These are phyloP conservation scores for Sclerotinia trifoliorum DNA, from an alignment of 2,329 filamentous ascomycete genomes.

Conservation along the genomic window DNA sequence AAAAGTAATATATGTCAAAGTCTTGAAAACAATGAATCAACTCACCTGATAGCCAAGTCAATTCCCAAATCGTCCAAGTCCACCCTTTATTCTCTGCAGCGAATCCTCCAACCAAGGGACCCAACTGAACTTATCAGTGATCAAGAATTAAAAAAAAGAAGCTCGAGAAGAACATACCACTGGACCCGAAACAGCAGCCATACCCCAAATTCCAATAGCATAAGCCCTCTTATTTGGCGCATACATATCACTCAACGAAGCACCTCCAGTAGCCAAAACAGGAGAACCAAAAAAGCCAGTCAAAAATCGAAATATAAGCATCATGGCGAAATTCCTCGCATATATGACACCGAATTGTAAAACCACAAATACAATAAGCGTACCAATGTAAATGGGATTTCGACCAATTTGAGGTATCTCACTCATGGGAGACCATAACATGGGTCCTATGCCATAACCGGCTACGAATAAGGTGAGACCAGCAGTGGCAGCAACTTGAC, in stretches of 20 bases:
- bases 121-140: conserved; percentile 41
- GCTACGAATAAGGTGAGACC: conserved; percentile 62
- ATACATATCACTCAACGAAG: conserved; percentile 49
- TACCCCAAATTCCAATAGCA: conserved; percentile 58
- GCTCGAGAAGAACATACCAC: conserved; percentile 39
- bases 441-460: conserved; percentile 60
- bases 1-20: not conserved
- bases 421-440: conserved; percentile 63
- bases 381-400: conserved; percentile 65
- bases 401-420: conserved; percentile 67
- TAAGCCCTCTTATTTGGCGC: conserved; percentile 56
- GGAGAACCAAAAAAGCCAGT: conserved; percentile 64
- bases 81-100: conserved; percentile 55
- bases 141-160: not conserved
- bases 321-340: conserved; percentile 51
- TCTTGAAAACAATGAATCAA: not conserved
- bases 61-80: conserved; percentile 58
- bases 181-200: conserved; percentile 46
- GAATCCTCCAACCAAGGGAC: conserved; percentile 60
- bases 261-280: conserved; percentile 58
- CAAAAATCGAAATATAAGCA: conserved; percentile 59
- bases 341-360: conserved; percentile 49
- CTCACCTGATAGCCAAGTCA: conserved; percentile 55
- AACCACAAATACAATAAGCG: conserved; percentile 64
- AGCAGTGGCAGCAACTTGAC: conserved; percentile 51